Base-by-base conservation (phyloP, 768 basidiomycete species). In the Exsudoporus frostii region DNA sequence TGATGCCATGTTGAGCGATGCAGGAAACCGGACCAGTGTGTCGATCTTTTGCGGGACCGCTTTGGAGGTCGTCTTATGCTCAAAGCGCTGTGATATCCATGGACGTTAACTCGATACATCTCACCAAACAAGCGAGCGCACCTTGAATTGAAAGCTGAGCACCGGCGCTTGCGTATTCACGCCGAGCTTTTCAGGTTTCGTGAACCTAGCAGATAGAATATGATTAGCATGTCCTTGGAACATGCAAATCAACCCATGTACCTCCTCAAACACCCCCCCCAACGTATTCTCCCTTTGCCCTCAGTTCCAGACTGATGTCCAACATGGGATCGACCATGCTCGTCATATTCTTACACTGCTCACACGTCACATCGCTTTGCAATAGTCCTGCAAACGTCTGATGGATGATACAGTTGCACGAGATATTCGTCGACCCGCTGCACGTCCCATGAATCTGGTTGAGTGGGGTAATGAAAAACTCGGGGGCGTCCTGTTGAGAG, bases 131-230 rank as follows among this genome's bases (percentile, higher is more conserved):
- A 24, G 24, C 4, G 13, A 24, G 3, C 54, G 15, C 14, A 50
- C 95, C 80, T 98, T 98, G 76, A 98, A 87, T 66, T 98, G 96
- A 61, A 98, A 91, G 59, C 89, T 91, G 43, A 98, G 74, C 1
- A 96, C 93, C 0, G 90, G 87, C 0, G 96, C 59, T 85, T 88
- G 45, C 81, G 83, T 60, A 98, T 89, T 92, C 5, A 83, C 73
- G 2, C 82, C 88, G 6, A 98, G 73, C 58, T 86, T 89, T 70
- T 98, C 95, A 10, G 87, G 81, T 50, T 86, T 86, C 5, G 93
- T 95, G 63, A 82, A 96, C 64, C 92, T 93, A 65, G 34, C 45
- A 53, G 17, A 41, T 6, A 19, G 20, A 19, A 48, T 20, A 6
- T 1, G n/a, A 20, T 45, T 50, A 52, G 45, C 13, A 1, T 38